These are phyloP conservation scores for Raffaelea arxii DNA, from an alignment of 2,329 filamentous ascomycete genomes.

Conservation along the genomic window DNA sequence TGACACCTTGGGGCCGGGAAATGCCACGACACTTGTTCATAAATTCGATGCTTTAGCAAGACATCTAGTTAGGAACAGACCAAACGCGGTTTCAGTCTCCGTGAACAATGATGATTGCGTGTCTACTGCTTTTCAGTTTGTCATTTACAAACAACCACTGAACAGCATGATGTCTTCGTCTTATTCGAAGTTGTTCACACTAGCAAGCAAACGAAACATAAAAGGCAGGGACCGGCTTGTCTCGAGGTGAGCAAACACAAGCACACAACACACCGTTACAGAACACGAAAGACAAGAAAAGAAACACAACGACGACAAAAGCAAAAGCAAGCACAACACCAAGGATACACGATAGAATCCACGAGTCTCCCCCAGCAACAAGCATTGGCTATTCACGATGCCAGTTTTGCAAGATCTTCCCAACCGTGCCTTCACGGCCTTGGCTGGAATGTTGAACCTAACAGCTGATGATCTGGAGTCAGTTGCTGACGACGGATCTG, in stretches of 20 bases:
- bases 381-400: too few species aligned
- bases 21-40: too few species aligned
- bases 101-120: too few species aligned
- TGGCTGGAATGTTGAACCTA: conserved; percentile 7
- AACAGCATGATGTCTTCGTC: background rate
- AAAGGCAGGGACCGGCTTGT: too few species aligned
- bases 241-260: too few species aligned
- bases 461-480: conserved; percentile 1
- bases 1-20: too few species aligned
- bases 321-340: conserved; percentile 1
- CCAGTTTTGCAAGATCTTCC: conserved; percentile 2
- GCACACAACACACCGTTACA: too few species aligned
- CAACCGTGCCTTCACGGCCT: background rate
- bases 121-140: too few species aligned
- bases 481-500: background rate
- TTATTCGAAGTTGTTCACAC: background rate
- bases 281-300: background rate
- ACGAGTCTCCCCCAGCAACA: background rate
- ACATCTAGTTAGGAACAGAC: too few species aligned
- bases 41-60: too few species aligned
- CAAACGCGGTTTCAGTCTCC: too few species aligned
- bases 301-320: background rate
- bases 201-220: background rate
- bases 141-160: too few species aligned
- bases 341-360: background rate